phyloP scores from a whole-genome alignment of 306 rosid species.

The Trifolium fragiferum region DNA sequence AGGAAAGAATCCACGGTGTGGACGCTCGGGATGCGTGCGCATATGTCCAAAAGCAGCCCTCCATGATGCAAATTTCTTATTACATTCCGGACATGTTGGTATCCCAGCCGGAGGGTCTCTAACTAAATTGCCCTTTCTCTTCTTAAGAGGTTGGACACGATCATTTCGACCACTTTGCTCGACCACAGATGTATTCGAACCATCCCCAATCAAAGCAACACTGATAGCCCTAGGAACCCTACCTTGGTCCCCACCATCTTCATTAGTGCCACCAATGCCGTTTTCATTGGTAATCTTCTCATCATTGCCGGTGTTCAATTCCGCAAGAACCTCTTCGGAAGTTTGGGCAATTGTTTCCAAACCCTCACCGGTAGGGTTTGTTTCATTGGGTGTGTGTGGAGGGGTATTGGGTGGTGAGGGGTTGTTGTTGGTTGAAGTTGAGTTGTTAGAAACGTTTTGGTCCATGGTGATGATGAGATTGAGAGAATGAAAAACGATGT shows the following conservation, averaged over 20 bases:
- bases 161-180: background rate
- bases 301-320: background rate
- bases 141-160: too few species aligned
- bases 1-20: slow-evolving; percentile 38
- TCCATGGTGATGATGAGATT: background rate
- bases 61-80: slow-evolving; percentile 36
- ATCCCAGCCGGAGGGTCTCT: slow-evolving; percentile 38
- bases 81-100: slow-evolving; percentile 42
- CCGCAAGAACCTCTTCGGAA: slow-evolving; percentile 18
- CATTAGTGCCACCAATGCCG: background rate
- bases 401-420: background rate
- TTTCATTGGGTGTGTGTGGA: background rate
- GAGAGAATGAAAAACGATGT: background rate
- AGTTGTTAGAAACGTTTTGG: background rate
- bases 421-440: background rate
- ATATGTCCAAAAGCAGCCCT: slow-evolving; percentile 54
- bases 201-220: background rate
- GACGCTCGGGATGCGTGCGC: slow-evolving; percentile 47
- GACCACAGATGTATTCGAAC: background rate
- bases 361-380: background rate
- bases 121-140: background rate
- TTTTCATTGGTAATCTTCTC: background rate
- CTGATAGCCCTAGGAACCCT: background rate
- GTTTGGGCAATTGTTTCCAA: background rate
- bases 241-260: background rate